Evolutionary conservation across 2,329 filamentous ascomycete genomes (phyloP).

Genomic region (Rhynchosporium graminicola): DNA sequence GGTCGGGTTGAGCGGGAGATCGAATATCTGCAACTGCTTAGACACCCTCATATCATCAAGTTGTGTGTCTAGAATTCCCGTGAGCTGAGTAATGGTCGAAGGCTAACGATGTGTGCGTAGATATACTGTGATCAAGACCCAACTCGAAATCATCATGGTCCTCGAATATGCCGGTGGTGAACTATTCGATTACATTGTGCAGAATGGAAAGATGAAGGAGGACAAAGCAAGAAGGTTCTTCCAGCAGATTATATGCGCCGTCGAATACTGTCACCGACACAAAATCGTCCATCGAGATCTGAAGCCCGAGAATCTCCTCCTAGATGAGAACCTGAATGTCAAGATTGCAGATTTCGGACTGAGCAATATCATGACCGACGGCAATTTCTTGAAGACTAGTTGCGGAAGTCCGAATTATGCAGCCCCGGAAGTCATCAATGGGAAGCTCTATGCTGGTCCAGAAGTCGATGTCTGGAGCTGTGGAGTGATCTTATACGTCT

Average conservation of each 20-base stretch:
- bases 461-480: slow-evolving; percentile 99
- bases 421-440: slow-evolving; percentile 95
- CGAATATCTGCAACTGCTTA: slow-evolving; percentile 91
- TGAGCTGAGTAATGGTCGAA: slow-evolving; percentile 8
- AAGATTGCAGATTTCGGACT: slow-evolving; percentile 99
- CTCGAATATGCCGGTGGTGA: slow-evolving; percentile 96
- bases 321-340: slow-evolving; percentile 94
- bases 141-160: slow-evolving; percentile 97
- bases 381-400: slow-evolving; percentile 97
- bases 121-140: slow-evolving; percentile 95
- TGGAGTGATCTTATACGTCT: slow-evolving; percentile 84
- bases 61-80: slow-evolving; percentile 58
- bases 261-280: slow-evolving; percentile 98
- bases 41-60: slow-evolving; percentile 99
- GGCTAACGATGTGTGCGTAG: slow-evolving; percentile 48
- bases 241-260: slow-evolving; percentile 97
- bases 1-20: slow-evolving; percentile 97
- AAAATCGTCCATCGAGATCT: slow-evolving; percentile 98
- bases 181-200: slow-evolving; percentile 97
- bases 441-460: slow-evolving; percentile 94
- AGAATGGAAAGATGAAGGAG: slow-evolving; percentile 88
- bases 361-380: slow-evolving; percentile 99
- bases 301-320: slow-evolving; percentile 93
- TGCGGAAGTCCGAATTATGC: slow-evolving; percentile 98
- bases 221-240: slow-evolving; percentile 95